phyloP scores from a whole-genome alignment of 169 alveolate genomes.

The Eimeria maxima region DNA sequence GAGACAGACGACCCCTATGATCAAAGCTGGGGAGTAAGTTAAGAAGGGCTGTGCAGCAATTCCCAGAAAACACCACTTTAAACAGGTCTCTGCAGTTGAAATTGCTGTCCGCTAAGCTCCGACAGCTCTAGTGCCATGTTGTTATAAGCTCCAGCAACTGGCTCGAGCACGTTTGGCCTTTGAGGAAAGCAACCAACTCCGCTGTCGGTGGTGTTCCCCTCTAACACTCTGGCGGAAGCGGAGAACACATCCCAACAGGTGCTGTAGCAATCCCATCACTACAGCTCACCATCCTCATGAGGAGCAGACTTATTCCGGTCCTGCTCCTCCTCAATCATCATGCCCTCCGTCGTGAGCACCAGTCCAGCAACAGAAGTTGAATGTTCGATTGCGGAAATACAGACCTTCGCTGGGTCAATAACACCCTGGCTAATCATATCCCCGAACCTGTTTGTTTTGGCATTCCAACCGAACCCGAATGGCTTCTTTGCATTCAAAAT shows the following conservation, averaged over 20 bases:
- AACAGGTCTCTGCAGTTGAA: slow-evolving; percentile 84
- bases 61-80: not conserved
- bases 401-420: slow-evolving; percentile 94
- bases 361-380: slow-evolving; percentile 93
- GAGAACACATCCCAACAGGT: not conserved
- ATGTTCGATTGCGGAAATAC: slow-evolving; percentile 92
- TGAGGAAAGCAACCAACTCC: slow-evolving; percentile 10
- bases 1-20: slow-evolving; percentile 85
- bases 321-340: slow-evolving; percentile 94
- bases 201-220: not conserved
- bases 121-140: not conserved
- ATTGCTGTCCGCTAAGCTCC: slow-evolving; percentile 78
- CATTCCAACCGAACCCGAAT: slow-evolving; percentile 94
- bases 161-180: not conserved
- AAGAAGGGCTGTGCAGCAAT: not conserved
- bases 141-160: slow-evolving; percentile 23
- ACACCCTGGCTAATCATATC: slow-evolving; percentile 94
- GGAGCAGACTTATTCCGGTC: slow-evolving; percentile 88
- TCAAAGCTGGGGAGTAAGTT: slow-evolving; percentile 86
- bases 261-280: slow-evolving; percentile 17
- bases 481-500: slow-evolving; percentile 90
- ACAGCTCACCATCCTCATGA: slow-evolving; percentile 41
- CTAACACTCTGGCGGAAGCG: not conserved
- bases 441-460: slow-evolving; percentile 91
- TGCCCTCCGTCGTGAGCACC: slow-evolving; percentile 94